Evolutionary conservation across 495 filamentous ascomycete genomes (phyloP), one percentile per base, ranked within the genome.

Genomic region (Tuber umbilicatum): DNA sequence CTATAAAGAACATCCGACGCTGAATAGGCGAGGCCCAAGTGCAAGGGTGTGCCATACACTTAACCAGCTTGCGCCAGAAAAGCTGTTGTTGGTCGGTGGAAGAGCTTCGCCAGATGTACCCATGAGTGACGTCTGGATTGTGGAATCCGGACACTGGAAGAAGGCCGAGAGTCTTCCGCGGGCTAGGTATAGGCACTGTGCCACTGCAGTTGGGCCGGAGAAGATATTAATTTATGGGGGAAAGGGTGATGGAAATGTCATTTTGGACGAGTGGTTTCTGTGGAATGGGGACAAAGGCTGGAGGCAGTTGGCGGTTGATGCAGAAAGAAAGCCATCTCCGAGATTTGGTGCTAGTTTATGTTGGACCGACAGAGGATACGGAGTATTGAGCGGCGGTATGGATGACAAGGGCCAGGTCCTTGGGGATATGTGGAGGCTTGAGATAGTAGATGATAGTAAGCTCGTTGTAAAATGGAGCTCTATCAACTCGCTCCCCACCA

Each of bases 1-100:
- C 27, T 35, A 17, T 64, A 64, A 31, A 35, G 55, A 35, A 35
- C n/a, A 64, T 5, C 14, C 27, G 31, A 14, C 55, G 27, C 55
- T 35, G 55, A 64, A 35, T 35, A 64, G 55, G 55, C 55, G 55
- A 64, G 76, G 77, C 43, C 88, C 83, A 47, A 83, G 85, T 19
- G 84, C 86, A 71, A 86, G 92, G 68, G 91, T 94, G 88, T 94
- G 91, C 75, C 93, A 96, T 82, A 91, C 91, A 0, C 85, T 94
- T 31, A 93, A 90, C 17, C 83, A 86, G 47, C 77, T 92, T 16
- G 85, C 83, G 37, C 79, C 83, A 69, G 81, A 81, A 5, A 85
- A 86, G 47, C 87, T 85, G 73, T 81, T 97, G 14, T 83, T 97
- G 27, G 88, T 90, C n/a, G 93, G 94, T 27, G 94, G 94, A 21